A percentile compares a stretch with the other conserved stretches of the same genome.
Conservation (phyloP, 495 filamentous ascomycete genomes). For the Neurospora sp. region DNA sequence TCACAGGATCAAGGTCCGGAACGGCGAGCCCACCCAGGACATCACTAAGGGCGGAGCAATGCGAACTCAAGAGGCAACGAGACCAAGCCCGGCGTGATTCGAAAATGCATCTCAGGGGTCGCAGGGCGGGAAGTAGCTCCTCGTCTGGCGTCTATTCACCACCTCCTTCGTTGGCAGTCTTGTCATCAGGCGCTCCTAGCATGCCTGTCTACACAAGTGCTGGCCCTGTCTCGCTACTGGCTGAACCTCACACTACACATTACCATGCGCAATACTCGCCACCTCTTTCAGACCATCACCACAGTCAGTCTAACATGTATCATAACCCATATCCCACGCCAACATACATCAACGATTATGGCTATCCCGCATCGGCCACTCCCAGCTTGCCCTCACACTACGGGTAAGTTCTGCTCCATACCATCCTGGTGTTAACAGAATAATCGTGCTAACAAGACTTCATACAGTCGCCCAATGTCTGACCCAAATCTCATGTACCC, state of each 20-base stretch:
- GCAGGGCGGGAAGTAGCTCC: constrained; percentile 31
- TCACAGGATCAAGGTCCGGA: constrained; percentile 33
- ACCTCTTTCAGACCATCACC: constrained; percentile 26
- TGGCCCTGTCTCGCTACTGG: constrained; percentile 33
- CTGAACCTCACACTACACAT: constrained; percentile 30
- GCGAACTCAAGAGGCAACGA: constrained; percentile 38
- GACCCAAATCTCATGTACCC: constrained; percentile 37
- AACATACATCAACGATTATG: constrained; percentile 27
- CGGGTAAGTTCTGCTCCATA: constrained; percentile 20
- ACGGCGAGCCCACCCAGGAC: constrained; percentile 37
- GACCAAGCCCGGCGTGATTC: constrained; percentile 35
- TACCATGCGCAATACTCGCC: constrained; percentile 37
- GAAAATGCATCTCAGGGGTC: constrained; percentile 28
- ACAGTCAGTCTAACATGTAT: constrained; percentile 28
- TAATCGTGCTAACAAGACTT: constrained; percentile 9
- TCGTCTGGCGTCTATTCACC: constrained; percentile 30
- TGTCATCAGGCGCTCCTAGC: constrained; percentile 23
- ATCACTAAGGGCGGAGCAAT: constrained; percentile 36
- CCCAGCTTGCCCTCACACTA: constrained; percentile 36
- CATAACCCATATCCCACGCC: constrained; percentile 17
- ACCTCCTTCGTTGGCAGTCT: constrained; percentile 29
- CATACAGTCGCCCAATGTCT: constrained; percentile 23
- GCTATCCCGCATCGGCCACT: constrained; percentile 27
- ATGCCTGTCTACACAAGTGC: constrained; percentile 39
- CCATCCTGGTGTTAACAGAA: neutral